These are phyloP conservation scores for Metschnikowia hibisci DNA, from an alignment of 805 yeast species.

Conservation along the genomic window DNA sequence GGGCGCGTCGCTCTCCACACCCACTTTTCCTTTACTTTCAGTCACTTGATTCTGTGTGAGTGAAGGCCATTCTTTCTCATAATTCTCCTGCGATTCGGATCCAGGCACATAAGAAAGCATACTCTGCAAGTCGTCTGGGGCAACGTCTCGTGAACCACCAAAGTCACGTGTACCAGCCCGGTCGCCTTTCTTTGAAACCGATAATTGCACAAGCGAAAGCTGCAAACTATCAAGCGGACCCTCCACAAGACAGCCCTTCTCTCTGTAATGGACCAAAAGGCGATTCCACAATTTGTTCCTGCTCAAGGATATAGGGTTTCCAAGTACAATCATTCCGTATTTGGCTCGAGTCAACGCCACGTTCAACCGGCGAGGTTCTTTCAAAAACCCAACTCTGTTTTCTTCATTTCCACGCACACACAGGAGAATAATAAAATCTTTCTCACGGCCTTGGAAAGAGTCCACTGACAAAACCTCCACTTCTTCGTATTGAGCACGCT, in stretches of 20 bases:
- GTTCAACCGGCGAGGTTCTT: conserved; percentile 42
- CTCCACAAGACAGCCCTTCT: conserved; percentile 83
- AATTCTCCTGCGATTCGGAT: conserved; percentile 1
- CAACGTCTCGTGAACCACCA: background rate
- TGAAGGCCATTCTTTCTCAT: conserved; percentile 16
- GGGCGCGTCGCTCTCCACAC: background rate
- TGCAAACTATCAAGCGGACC: conserved; percentile 81
- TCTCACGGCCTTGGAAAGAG: conserved; percentile 44
- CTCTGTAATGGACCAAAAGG: conserved; percentile 72
- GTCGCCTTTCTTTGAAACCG: conserved; percentile 7
- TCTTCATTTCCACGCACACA: conserved; percentile 44
- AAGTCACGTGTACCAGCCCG: background rate
- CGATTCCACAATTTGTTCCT: conserved; percentile 75
- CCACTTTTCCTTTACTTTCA: conserved; percentile 8
- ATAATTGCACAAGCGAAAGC: conserved; percentile 57
- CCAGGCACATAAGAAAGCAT: conserved; percentile 15
- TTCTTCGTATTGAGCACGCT: conserved; percentile 55
- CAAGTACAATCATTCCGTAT: conserved; percentile 52
- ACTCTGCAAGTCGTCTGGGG: conserved; percentile 15
- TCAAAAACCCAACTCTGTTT: conserved; percentile 40
- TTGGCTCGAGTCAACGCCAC: conserved; percentile 44
- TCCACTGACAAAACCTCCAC: conserved; percentile 75
- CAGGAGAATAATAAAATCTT: conserved; percentile 40
- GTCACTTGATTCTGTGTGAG: conserved; percentile 15
- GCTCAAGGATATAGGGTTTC: conserved; percentile 77